Percentiles rank a stretch among this genome's conserved stretches.
Evolutionary conservation across 1,284 basidiomycete species (phyloP).

Genomic region (Boletus holoroseus): DNA sequence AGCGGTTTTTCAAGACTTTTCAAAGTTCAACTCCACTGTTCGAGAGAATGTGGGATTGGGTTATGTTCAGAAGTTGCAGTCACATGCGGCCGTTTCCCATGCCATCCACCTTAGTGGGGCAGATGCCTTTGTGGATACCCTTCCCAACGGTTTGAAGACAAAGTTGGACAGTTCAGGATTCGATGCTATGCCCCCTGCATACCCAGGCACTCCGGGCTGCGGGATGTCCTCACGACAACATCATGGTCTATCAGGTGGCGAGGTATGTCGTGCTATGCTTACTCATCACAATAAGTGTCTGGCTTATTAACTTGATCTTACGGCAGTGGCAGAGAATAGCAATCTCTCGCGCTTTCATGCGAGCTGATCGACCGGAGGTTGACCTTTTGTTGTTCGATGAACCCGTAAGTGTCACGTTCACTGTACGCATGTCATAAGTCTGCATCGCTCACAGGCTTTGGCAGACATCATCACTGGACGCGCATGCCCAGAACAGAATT

Average conservation of each 20-base stretch:
- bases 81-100: slow-evolving; percentile 47
- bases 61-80: slow-evolving; percentile 52
- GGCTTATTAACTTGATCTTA: slow-evolving; percentile 15
- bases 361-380: slow-evolving; percentile 64
- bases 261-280: slow-evolving; percentile 43
- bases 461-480: slow-evolving; percentile 75
- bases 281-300: slow-evolving; percentile 19
- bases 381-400: slow-evolving; percentile 79
- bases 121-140: slow-evolving; percentile 50
- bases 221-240: slow-evolving; percentile 33
- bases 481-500: slow-evolving; percentile 72
- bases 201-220: slow-evolving; percentile 22
- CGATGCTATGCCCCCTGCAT: slow-evolving; percentile 44
- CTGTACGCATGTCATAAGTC: slow-evolving; percentile 6
- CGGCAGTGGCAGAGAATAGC: slow-evolving; percentile 80
- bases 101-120: slow-evolving; percentile 67
- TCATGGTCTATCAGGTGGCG: slow-evolving; percentile 72
- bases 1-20: slow-evolving; percentile 80
- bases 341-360: slow-evolving; percentile 78
- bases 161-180: slow-evolving; percentile 57
- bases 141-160: slow-evolving; percentile 65
- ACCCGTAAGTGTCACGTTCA: slow-evolving; percentile 46
- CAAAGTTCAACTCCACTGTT: slow-evolving; percentile 67
- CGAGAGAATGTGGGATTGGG: slow-evolving; percentile 78
- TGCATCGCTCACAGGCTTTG: slow-evolving; percentile 5